Evolutionary conservation across 257 asterid species (phyloP).

Genomic region (Lycium ferocissimum): DNA sequence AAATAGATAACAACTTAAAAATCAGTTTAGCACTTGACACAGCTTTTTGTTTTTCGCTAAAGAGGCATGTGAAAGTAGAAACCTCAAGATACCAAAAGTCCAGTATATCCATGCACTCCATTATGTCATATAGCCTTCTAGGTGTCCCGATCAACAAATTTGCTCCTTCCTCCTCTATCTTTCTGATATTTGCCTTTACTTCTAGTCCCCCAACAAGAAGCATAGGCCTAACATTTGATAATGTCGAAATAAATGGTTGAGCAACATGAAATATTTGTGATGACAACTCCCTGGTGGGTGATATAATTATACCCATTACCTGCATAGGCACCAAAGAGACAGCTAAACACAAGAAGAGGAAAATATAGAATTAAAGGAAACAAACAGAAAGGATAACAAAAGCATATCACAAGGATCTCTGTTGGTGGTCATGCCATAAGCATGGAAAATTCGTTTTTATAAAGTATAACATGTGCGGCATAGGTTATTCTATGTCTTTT

Average conservation of each 20-base stretch:
- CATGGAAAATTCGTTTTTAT: background rate
- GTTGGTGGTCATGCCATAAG: background rate
- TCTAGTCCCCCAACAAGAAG: slow-evolving; percentile 88
- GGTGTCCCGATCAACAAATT: slow-evolving; percentile 89
- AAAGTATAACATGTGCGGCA: background rate
- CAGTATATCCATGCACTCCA: slow-evolving; percentile 79
- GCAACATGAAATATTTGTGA: slow-evolving; percentile 93
- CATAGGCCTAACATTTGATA: slow-evolving; percentile 68
- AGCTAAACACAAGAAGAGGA: slow-evolving; percentile 29
- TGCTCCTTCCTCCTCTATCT: slow-evolving; percentile 82
- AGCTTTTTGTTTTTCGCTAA: background rate
- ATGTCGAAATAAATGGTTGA: slow-evolving; percentile 74
- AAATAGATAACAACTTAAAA: too few relatives aligned
- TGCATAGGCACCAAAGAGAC: slow-evolving; percentile 32
- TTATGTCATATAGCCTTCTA: slow-evolving; percentile 79
- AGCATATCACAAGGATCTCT: background rate
- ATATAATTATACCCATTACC: slow-evolving; percentile 84
- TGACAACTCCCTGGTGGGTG: slow-evolving; percentile 94
- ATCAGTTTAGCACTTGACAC: background rate
- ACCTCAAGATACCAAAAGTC: slow-evolving; percentile 85
- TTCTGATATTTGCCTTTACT: slow-evolving; percentile 68
- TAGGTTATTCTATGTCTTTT: background rate
- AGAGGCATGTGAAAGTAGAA: background rate
- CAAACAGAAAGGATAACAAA: background rate
- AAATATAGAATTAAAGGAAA: background rate